Conservation (phyloP, 495 filamentous ascomycete species). For the Friedmanniomyces simplex region DNA sequence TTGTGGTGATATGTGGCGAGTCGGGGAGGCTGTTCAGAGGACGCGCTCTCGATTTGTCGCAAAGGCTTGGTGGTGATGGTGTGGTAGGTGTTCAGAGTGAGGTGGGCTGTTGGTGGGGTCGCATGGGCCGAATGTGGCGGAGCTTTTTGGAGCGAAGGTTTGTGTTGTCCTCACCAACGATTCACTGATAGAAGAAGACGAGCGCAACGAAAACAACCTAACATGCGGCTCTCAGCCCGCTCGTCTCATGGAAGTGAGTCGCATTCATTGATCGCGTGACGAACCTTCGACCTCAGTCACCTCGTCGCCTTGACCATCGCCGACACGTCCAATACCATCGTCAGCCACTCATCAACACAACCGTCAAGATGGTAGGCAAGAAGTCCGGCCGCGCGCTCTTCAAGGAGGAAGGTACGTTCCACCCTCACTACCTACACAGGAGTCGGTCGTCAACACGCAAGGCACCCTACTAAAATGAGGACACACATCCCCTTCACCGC, state of each 20-base stretch:
- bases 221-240: too few species aligned
- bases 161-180: neutral
- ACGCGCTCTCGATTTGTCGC: neutral
- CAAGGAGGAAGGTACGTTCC: conserved; percentile 31
- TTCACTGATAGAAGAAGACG: too few species aligned
- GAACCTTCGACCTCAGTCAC: neutral
- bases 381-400: conserved; percentile 32
- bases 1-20: too few species aligned
- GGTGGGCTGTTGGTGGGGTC: neutral
- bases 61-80: neutral
- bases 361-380: conserved; percentile 32
- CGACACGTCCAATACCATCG: neutral
- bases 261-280: neutral
- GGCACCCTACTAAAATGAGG: neutral
- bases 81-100: neutral
- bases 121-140: neutral
- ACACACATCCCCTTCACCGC: neutral
- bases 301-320: neutral
- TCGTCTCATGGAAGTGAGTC: too few species aligned
- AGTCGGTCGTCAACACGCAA: neutral
- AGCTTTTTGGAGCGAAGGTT: too few species aligned
- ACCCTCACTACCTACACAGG: neutral
- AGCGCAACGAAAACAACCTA: neutral
- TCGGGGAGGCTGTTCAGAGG: neutral
- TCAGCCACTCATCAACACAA: neutral